A percentile compares a stretch with the other conserved stretches of the same genome.
Conservation (phyloP, 208 protist species). For the Trypanosoma brucei region DNA sequence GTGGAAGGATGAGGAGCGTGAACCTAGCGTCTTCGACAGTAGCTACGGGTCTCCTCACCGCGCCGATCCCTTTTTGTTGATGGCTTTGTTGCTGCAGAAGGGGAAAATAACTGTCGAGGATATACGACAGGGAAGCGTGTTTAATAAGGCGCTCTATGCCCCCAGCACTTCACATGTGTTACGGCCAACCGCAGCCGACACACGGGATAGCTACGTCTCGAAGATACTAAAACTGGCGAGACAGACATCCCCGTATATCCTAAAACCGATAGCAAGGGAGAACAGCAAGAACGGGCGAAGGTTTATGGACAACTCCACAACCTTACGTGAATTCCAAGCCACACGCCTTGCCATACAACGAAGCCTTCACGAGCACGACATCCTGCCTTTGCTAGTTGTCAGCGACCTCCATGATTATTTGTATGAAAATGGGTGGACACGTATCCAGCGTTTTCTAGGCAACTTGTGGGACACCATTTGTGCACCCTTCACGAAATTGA, state of each 20-base stretch:
- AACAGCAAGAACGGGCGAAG: constrained; percentile 2
- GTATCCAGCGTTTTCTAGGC: constrained; percentile 19
- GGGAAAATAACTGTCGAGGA: constrained; percentile 27
- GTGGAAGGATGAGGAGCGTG: constrained; percentile 14
- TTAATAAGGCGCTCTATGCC: constrained; percentile 24
- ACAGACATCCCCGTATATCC: not conserved
- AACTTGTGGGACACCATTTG: constrained; percentile 32
- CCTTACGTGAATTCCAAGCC: constrained; percentile 17
- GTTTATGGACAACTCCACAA: constrained; percentile 22
- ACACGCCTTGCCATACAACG: constrained; percentile 38
- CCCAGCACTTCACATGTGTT: constrained; percentile 12
- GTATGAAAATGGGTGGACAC: constrained; percentile 29
- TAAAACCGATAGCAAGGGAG: not conserved
- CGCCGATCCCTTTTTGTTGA: constrained; percentile 53
- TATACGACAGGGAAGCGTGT: constrained; percentile 25
- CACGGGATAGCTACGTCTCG: not conserved
- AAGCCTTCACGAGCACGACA: constrained; percentile 35
- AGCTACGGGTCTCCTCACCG: constrained; percentile 34
- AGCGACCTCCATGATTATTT: constrained; percentile 62
- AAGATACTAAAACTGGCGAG: constrained; percentile 3
- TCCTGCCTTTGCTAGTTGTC: constrained; percentile 58
- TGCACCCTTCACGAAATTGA: constrained; percentile 62
- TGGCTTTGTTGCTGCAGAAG: constrained; percentile 28
- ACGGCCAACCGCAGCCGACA: constrained; percentile 7
- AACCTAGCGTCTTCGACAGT: constrained; percentile 14